Evolutionary conservation across 192 early-diverging fungal species (phyloP).

Genomic region (Rhizophlyctis rosea): DNA sequence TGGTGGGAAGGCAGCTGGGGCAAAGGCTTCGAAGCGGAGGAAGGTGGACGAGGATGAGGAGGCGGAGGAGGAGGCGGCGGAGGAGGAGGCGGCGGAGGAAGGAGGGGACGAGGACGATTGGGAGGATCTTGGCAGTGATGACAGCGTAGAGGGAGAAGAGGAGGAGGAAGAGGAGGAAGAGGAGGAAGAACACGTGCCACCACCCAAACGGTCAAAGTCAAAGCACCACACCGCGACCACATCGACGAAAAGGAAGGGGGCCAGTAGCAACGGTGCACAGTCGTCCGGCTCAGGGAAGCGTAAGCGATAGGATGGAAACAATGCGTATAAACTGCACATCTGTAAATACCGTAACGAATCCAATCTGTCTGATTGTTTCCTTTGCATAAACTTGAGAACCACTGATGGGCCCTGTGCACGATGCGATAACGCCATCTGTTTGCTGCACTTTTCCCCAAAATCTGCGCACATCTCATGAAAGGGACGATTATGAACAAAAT

Average conservation of each 20-base stretch:
- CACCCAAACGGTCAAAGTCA: constrained; percentile 41
- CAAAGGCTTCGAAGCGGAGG: constrained; percentile 18
- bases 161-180: constrained; percentile 12
- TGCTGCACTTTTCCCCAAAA: too few species aligned
- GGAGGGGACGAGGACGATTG: constrained; percentile 2
- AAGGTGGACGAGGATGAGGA: constrained; percentile 13
- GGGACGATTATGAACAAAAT: too few species aligned
- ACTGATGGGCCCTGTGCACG: too few species aligned
- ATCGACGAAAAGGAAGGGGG: neutral
- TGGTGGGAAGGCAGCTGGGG: constrained; percentile 14
- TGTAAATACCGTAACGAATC: too few species aligned
- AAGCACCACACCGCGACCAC: neutral
- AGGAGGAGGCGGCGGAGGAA: constrained; percentile 5
- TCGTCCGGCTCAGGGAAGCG: too few species aligned
- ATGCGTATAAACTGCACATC: too few species aligned
- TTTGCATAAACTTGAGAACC: too few species aligned
- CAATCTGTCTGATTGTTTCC: too few species aligned
- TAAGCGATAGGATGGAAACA: too few species aligned
- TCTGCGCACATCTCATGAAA: too few species aligned
- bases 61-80: neutral
- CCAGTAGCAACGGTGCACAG: too few species aligned
- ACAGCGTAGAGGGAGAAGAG: neutral
- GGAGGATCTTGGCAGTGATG: neutral
- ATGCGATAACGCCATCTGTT: too few species aligned
- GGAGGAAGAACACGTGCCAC: constrained; percentile 62